Conservation (phyloP, 139 green algal genomes). For the Mesotaenium endlicherianum region DNA sequence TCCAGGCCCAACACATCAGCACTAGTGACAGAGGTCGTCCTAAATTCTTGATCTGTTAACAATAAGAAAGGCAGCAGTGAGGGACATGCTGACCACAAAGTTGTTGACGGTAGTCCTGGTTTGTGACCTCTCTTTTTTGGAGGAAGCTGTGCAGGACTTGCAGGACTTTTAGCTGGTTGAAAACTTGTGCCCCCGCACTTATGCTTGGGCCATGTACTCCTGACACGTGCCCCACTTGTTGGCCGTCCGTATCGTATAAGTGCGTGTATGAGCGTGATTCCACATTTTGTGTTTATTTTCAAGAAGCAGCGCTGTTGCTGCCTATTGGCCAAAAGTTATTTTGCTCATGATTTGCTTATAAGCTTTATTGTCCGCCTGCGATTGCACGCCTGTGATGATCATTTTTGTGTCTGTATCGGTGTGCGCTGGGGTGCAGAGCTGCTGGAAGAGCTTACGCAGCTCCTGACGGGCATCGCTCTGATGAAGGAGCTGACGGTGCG, state of each 20-base stretch:
- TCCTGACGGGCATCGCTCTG: slow-evolving; percentile 56
- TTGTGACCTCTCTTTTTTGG: background rate
- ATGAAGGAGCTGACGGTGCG: slow-evolving; percentile 85
- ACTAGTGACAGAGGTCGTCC: too few relatives aligned
- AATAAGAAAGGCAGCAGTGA: too few relatives aligned
- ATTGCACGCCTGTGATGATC: background rate
- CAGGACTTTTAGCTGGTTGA: slow-evolving; percentile 1
- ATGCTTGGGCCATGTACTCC: too few relatives aligned
- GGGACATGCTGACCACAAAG: background rate
- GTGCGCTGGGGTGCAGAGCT: slow-evolving; percentile 52
- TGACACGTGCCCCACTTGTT: too few relatives aligned
- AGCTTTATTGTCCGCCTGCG: slow-evolving; percentile 8
- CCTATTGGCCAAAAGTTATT: background rate
- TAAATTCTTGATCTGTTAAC: too few relatives aligned
- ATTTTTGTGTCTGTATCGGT: background rate
- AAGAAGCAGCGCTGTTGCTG: too few relatives aligned
- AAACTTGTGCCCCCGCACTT: too few relatives aligned
- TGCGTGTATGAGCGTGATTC: too few relatives aligned
- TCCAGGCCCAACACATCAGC: too few relatives aligned
- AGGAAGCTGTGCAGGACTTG: slow-evolving; percentile 3
- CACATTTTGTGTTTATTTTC: too few relatives aligned
- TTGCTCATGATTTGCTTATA: background rate
- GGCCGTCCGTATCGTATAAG: too few relatives aligned
- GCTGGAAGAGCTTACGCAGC: slow-evolving; percentile 56
- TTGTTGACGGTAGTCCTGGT: slow-evolving; percentile 26